phyloP scores from a whole-genome alignment of 2,329 filamentous ascomycete species.

The Alternaria sp. region DNA sequence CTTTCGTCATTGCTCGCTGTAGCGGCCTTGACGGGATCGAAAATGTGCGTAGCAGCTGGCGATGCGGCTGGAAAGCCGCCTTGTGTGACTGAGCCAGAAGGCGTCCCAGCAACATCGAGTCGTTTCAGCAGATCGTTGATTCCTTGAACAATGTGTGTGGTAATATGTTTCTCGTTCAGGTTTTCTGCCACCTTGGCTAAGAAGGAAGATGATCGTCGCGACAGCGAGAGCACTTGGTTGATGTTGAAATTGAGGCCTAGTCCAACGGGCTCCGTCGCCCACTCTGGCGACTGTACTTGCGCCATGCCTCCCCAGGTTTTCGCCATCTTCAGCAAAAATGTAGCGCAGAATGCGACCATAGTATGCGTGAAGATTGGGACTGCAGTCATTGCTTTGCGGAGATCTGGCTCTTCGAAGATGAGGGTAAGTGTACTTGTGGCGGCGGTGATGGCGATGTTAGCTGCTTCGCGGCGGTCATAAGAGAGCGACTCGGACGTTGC shows the following conservation, averaged over 20 bases:
- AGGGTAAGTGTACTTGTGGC: conserved; percentile 58
- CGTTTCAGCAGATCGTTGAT: conserved; percentile 40
- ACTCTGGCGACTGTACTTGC: conserved; percentile 38
- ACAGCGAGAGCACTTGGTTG: conserved; percentile 39
- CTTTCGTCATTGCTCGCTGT: background rate
- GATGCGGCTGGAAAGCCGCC: background rate
- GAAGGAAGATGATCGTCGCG: conserved; percentile 38
- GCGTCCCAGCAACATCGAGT: conserved; percentile 34
- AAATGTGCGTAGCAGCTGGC: background rate
- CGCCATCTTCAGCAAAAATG: conserved; percentile 61
- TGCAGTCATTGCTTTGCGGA: conserved; percentile 54
- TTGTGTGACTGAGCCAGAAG: conserved; percentile 11
- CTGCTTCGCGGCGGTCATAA: conserved; percentile 53
- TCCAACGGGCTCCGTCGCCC: conserved; percentile 36
- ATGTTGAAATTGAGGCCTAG: conserved; percentile 46
- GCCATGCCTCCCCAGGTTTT: conserved; percentile 55
- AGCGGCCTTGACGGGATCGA: conserved; percentile 11
- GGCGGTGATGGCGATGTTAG: conserved; percentile 56
- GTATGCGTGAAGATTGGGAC: conserved; percentile 63
- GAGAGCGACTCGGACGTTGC: conserved; percentile 56
- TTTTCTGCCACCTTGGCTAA: conserved; percentile 37
- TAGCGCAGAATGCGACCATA: conserved; percentile 63
- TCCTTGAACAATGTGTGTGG: conserved; percentile 40
- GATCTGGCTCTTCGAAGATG: conserved; percentile 57
- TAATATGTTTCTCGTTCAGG: conserved; percentile 44